Conservation (phyloP, 805 yeast species). For the Kuraishia borneana region DNA sequence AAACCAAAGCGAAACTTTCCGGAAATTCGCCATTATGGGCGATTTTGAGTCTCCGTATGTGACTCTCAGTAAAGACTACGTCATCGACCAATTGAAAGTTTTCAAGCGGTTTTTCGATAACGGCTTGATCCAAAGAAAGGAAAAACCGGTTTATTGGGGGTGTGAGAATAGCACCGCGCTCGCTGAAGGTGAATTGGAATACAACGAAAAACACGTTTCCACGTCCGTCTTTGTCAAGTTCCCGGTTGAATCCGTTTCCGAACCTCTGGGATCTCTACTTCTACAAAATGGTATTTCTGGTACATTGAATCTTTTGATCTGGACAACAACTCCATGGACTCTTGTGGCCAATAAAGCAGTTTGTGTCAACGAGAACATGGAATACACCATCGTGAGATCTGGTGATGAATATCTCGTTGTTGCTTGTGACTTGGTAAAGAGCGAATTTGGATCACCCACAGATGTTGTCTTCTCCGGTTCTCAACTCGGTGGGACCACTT, state of each 20-base stretch:
- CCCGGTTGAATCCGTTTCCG: constrained; percentile 27
- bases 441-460: constrained; percentile 24
- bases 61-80: constrained; percentile 65
- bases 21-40: constrained; percentile 68
- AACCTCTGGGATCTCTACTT: constrained; percentile 10
- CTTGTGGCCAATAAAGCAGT: constrained; percentile 80
- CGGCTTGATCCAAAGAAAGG: constrained; percentile 69
- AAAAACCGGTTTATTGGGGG: constrained; percentile 97
- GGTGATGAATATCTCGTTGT: constrained; percentile 45
- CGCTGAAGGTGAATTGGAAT: constrained; percentile 94
- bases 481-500: constrained; percentile 27
- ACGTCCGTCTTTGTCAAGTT: constrained; percentile 61
- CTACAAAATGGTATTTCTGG: constrained; percentile 1
- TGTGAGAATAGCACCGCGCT: constrained; percentile 87
- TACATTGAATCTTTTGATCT: constrained; percentile 39
- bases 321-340: constrained; percentile 99
- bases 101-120: constrained; percentile 55
- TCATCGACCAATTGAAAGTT: constrained; percentile 59
- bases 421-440: constrained; percentile 40
- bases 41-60: constrained; percentile 67
- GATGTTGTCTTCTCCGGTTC: constrained; percentile 27
- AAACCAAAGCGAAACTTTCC: constrained; percentile 53
- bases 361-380: constrained; percentile 48
- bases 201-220: constrained; percentile 60
- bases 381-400: constrained; percentile 39